phyloP scores from a whole-genome alignment of 768 basidiomycete species.

The Sarcodon aspratus region DNA sequence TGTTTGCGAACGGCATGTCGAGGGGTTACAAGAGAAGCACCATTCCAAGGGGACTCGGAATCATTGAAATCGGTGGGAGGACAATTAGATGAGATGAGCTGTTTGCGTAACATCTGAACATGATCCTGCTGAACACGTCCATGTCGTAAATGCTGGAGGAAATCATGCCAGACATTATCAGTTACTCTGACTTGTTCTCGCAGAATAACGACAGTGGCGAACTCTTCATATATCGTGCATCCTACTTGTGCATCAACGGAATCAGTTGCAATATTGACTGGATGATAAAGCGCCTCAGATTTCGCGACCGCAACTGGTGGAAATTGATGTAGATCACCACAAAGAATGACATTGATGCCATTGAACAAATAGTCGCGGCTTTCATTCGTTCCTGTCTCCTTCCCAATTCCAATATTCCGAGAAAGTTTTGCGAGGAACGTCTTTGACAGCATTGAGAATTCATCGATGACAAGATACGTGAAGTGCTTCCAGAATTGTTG shows the following conservation, averaged over 20 bases:
- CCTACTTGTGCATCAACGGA: background rate
- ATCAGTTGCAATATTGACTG: background rate
- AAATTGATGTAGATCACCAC: constrained; percentile 35
- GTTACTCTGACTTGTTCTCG: constrained; percentile 22
- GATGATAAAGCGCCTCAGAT: constrained; percentile 13
- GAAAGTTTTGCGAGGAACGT: constrained; percentile 12
- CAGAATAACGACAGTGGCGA: constrained; percentile 21
- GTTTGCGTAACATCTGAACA: constrained; percentile 14
- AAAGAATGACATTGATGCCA: constrained; percentile 26
- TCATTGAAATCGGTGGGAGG: constrained; percentile 5
- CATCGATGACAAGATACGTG: constrained; percentile 26
- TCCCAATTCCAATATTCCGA: constrained; percentile 6
- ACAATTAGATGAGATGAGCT: constrained; percentile 5
- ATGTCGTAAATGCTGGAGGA: constrained; percentile 17
- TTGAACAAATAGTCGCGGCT: constrained; percentile 17
- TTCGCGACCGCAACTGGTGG: constrained; percentile 21
- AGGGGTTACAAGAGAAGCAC: constrained; percentile 24
- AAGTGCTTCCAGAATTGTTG: constrained; percentile 9
- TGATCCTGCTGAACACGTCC: constrained; percentile 17
- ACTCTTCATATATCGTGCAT: constrained; percentile 5
- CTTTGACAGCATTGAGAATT: constrained; percentile 27
- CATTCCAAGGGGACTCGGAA: constrained; percentile 16
- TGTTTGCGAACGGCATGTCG: constrained; percentile 20
- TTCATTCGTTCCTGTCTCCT: constrained; percentile 1
- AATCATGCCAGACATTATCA: constrained; percentile 18